Evolutionary conservation across 1,139 yeast species (phyloP).

Genomic region (Casaregolazyma suthepensis): DNA sequence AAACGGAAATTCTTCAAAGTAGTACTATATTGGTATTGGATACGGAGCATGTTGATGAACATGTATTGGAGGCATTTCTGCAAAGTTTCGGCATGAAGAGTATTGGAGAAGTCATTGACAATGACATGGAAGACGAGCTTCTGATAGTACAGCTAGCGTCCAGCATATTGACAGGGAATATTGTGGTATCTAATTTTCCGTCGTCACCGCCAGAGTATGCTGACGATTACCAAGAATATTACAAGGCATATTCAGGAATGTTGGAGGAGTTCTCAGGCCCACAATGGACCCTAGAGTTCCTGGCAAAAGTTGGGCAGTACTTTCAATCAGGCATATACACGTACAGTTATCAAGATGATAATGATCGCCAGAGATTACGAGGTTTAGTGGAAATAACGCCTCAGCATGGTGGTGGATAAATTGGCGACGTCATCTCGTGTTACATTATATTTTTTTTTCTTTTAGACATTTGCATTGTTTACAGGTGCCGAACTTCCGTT

Average conservation of each 20-base stretch:
- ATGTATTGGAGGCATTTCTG: slow-evolving; percentile 9
- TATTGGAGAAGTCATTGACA: slow-evolving; percentile 14
- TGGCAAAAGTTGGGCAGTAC: slow-evolving; percentile 1
- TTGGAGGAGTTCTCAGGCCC: slow-evolving; percentile 5
- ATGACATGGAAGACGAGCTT: slow-evolving; percentile 18
- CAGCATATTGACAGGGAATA: neutral
- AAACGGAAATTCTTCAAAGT: slow-evolving; percentile 1
- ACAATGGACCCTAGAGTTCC: neutral
- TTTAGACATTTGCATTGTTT: neutral
- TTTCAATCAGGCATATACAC: neutral
- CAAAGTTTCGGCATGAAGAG: slow-evolving; percentile 4
- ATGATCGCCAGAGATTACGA: neutral
- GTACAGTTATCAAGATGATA: neutral
- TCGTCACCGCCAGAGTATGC: neutral
- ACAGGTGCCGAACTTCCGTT: neutral
- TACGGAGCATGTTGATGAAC: slow-evolving; percentile 1
- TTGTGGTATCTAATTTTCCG: neutral
- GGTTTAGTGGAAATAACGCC: slow-evolving; percentile 1
- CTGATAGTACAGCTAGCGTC: slow-evolving; percentile 14
- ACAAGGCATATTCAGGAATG: neutral
- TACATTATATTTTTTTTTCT: neutral
- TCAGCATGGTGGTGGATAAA: neutral
- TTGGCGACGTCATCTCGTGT: neutral
- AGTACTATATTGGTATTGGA: neutral
- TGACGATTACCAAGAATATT: neutral